Base-by-base conservation (phyloP, 1,284 basidiomycete genomes). In the Cystobasidium sp. region DNA sequence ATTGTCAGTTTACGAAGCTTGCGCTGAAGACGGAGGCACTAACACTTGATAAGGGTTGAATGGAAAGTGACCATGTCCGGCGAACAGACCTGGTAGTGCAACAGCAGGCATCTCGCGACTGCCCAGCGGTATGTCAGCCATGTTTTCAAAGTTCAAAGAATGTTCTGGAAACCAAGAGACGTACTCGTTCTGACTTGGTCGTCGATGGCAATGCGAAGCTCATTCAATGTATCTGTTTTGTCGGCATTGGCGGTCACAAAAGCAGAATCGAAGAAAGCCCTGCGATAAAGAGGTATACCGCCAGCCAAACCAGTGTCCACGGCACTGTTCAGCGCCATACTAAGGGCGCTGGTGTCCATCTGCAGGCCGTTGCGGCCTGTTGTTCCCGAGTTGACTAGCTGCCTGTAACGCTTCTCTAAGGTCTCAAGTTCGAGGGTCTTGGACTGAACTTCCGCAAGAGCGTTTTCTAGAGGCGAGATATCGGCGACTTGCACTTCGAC, bases 51-150 rank as follows among this genome's bases (percentile, higher is more conserved):
- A 61, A 98, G 85, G 0, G 93, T 94, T 75, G 91, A 89, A 81
- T 98, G 94, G 86, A 98, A 97, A 2, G 90, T 88, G 63, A 90
- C 85, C 87, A 95, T 97, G 83, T 93, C 93, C 31, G 88, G 87
- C 0, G 92, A 88, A 80, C 93, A 95, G 61, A 97, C 84, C 68
- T 88, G 86, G 0, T 88, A 88, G 81, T 97, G 94, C 10, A 97
- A 85, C 74, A 88, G 88, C 68, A 99, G 86, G 80, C 93, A 94
- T 61, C 87, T 88, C 76, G 93, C 90, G 73, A 97, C 91, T 52
- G 91, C 51, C 4, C 18, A 73, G 6, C 62, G 22, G 56, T 6
- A 68, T 64, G 46, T 39, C 39, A 59, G 22, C 16, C 3, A 14
- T 63, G 67, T 8, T 53, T 53, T 6, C 20, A 9, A 4, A 44